Base-by-base conservation (phyloP, 2,329 filamentous ascomycete species). In the Exophiala aquamarina region DNA sequence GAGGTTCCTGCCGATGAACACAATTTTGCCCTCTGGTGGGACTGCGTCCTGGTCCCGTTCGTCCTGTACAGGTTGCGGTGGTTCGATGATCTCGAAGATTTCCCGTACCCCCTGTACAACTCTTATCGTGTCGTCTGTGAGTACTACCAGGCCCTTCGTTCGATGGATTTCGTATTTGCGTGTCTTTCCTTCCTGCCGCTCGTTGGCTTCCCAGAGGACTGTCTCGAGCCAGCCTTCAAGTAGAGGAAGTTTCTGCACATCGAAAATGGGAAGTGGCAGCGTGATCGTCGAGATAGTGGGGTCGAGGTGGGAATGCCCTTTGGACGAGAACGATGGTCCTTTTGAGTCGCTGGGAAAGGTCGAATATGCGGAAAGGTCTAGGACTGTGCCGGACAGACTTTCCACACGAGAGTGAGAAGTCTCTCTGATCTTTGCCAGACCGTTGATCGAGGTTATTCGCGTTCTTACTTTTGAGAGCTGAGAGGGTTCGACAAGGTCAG, bases 301-400 rank as follows among this genome's bases (percentile, higher is more conserved):
- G 68, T 98, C 93, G 9, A 97, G 75, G 70, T 95, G 90, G 59
- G 88, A 95, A 63, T 96, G 90, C 0, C 89, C 90, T 65, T 89
- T 90, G 31, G 72, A 75, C 7, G 78, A 77, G 46, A 86, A 85
- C 49, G 90, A 84, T 21, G 94, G 70, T 18, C 21, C 23, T 10
- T 26, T 9, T 15, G 28, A 20, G 3, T 15, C 28, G 10, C n/a
- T 80, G 23, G 83, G 79, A 23, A 96, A 84, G 52, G 86, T 79
- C 60, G 96, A 89, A 65, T 98, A 98, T 1, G 93, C 92, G 64
- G 96, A 89, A 21, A 98, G 73, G 66, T 97, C 92, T 6, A 98
- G 75, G 3, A 98, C 67, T 44, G 95, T 80, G 1, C 90, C 92
- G 62, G 95, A 89, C 5, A 98, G 77, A 56, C 86, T 74, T 1